phyloP scores from a whole-genome alignment of 148 eudicot genomes.

The Rhododendron vialii region DNA sequence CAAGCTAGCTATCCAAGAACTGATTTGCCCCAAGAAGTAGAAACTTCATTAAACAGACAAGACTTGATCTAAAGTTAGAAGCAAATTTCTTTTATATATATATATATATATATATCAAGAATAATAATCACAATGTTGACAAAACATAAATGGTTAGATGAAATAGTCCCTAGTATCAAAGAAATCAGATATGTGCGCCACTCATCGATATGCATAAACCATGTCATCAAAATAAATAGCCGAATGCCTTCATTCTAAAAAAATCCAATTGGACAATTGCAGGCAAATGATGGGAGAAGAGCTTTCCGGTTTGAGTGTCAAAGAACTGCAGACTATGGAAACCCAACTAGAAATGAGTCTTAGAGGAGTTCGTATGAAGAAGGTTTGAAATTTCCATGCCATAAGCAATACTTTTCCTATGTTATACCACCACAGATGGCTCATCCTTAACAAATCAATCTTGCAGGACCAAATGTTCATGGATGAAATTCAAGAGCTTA shows the following conservation, averaged over 20 bases:
- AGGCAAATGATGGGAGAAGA: slow-evolving; percentile 77
- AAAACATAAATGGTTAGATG: not conserved
- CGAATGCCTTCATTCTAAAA: not conserved
- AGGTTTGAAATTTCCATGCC: slow-evolving; percentile 31
- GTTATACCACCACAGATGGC: not conserved
- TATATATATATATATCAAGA: not conserved
- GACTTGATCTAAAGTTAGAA: not conserved
- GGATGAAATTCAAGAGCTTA: slow-evolving; percentile 61
- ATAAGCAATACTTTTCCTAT: not conserved
- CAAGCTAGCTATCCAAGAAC: not conserved
- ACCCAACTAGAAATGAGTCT: slow-evolving; percentile 65
- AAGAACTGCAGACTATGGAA: slow-evolving; percentile 59
- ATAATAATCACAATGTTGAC: not conserved
- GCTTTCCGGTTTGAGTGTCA: slow-evolving; percentile 50
- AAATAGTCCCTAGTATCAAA: not conserved
- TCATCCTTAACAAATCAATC: slow-evolving; percentile 3
- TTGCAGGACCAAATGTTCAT: slow-evolving; percentile 53
- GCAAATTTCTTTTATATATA: not conserved
- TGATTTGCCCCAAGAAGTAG: not conserved
- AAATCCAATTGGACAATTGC: slow-evolving; percentile 1
- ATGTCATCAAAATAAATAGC: not conserved
- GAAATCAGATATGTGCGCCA: not conserved
- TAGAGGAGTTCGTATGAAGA: slow-evolving; percentile 54
- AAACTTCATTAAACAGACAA: not conserved
- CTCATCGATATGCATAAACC: not conserved